A percentile compares a stretch with the other conserved stretches of the same genome.
Conservation (phyloP, 1,139 yeast species). For the Suhomyces bribrorum region DNA sequence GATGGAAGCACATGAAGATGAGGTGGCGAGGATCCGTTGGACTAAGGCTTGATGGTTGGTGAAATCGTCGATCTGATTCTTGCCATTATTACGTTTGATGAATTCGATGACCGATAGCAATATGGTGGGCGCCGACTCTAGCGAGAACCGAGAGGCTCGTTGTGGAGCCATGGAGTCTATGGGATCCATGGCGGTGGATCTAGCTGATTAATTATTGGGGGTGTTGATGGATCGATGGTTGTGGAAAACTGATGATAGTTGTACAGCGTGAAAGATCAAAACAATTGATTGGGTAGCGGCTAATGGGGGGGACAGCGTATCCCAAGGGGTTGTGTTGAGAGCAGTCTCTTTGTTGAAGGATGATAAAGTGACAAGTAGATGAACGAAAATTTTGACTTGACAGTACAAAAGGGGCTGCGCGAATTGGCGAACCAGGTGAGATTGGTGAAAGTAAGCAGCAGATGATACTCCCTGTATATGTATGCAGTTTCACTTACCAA, state of each 20-base stretch:
- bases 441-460: no score
- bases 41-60: constrained; percentile 27
- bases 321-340: not conserved
- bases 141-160: not conserved
- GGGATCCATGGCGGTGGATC: not conserved
- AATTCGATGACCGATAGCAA: constrained; percentile 1
- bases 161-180: not conserved
- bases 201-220: no score
- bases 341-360: not conserved
- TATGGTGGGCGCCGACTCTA: not conserved
- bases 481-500: no score
- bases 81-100: constrained; percentile 5
- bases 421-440: not conserved
- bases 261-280: no score
- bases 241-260: no score
- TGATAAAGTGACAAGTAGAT: not conserved
- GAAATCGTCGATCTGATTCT: constrained; percentile 29
- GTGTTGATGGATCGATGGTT: no score
- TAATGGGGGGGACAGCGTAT: no score
- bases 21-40: constrained; percentile 55
- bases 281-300: no score
- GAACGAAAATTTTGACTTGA: not conserved
- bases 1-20: constrained; percentile 60
- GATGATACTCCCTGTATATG: no score
- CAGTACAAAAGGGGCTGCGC: not conserved